These are phyloP conservation scores for Hypomontagnella monticulosa DNA, from an alignment of 495 filamentous ascomycete genomes.

Conservation along the genomic window DNA sequence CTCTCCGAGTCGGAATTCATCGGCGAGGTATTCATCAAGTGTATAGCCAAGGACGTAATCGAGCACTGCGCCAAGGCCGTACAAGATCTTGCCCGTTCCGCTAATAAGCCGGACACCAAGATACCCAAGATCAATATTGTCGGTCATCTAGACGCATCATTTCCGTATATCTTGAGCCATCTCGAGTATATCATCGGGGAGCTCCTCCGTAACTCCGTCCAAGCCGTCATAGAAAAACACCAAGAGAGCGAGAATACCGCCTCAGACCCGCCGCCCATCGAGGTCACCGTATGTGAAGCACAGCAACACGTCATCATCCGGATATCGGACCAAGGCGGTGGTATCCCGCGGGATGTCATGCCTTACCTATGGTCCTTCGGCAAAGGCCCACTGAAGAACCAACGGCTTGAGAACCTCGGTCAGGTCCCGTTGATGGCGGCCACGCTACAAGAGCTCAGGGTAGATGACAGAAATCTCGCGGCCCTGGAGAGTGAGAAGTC, in stretches of 20 bases:
- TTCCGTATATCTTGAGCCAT: conserved; percentile 96
- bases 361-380: conserved; percentile 95
- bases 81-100: conserved; percentile 72
- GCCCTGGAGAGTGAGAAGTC: conserved; percentile 67
- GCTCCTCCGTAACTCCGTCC: conserved; percentile 92
- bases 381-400: conserved; percentile 81
- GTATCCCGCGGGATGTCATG: conserved; percentile 83
- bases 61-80: conserved; percentile 80
- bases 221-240: conserved; percentile 82
- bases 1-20: conserved; percentile 84
- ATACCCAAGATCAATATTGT: conserved; percentile 86
- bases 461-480: conserved; percentile 87
- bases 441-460: conserved; percentile 85
- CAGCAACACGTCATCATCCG: conserved; percentile 96
- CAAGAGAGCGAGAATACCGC: conserved; percentile 41
- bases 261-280: conserved; percentile 76
- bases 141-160: conserved; percentile 87
- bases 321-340: conserved; percentile 94
- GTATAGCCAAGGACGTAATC: conserved; percentile 90
- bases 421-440: conserved; percentile 93
- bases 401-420: conserved; percentile 80
- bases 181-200: conserved; percentile 98
- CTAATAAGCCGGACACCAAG: conserved; percentile 71
- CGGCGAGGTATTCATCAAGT: conserved; percentile 94
- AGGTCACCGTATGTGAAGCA: conserved; percentile 94